Percentiles rank a stretch among this genome's conserved stretches.
phyloP scores from a whole-genome alignment of 2,329 filamentous ascomycete species.

The Calonectria naviculata region DNA sequence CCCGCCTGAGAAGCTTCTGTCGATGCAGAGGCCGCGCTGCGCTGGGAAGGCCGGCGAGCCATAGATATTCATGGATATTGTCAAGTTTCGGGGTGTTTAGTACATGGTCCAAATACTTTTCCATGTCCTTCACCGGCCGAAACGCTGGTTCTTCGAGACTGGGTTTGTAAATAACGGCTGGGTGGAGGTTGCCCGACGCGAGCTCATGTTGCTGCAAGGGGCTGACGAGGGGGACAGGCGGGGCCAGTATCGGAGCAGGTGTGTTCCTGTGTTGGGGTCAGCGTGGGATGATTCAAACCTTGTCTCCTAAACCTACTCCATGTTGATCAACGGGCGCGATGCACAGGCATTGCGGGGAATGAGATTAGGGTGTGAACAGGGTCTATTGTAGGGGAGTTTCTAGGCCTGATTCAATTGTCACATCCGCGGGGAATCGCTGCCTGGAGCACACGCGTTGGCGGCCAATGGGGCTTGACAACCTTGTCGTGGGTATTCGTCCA shows the following conservation, averaged over 20 bases:
- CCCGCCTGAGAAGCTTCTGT: constrained; percentile 15
- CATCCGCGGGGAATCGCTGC: not conserved
- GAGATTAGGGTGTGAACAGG: not conserved
- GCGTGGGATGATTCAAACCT: not conserved
- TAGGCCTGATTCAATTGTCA: not conserved
- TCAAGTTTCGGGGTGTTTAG: constrained; percentile 4
- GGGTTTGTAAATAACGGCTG: not conserved
- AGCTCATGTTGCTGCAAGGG: not conserved
- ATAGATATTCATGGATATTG: constrained; percentile 2
- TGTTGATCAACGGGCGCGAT: not conserved
- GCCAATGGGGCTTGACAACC: not conserved
- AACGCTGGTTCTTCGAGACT: not conserved
- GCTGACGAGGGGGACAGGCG: not conserved
- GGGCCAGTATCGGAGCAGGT: not conserved
- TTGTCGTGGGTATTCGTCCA: not conserved
- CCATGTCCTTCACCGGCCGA: not conserved
- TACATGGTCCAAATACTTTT: not conserved
- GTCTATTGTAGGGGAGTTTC: not conserved
- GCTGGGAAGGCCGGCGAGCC: constrained; percentile 22
- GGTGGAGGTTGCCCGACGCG: not conserved
- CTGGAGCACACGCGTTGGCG: not conserved
- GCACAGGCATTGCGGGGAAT: not conserved
- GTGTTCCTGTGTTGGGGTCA: not conserved
- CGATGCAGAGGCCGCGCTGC: constrained; percentile 19
- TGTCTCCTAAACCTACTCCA: not conserved